Evolutionary conservation across 179 eudicot genomes (phyloP), one percentile per base, ranked within the genome.

Genomic region (Carnegiea gigantea): DNA sequence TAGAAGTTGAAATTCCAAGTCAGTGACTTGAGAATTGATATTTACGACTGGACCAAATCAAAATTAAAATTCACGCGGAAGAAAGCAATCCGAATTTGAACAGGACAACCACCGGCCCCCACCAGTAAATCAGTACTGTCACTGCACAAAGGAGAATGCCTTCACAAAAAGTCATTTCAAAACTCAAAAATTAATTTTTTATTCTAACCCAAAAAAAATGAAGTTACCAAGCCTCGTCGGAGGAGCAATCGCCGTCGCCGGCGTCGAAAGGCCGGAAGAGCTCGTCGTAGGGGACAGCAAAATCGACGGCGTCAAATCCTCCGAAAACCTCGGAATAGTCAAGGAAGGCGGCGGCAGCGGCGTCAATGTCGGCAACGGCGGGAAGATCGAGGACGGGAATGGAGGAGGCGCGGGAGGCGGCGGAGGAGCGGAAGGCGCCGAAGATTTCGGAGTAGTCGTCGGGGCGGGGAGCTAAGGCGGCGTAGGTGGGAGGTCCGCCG

Each of bases 301-400:
- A 89, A 80, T 89, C 91, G 6, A 84, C 76, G 38, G 85, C 87
- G 23, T 80, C 68, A n/a, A 86, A 83, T 15, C 89, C 88, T 1
- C 92, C 90, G 30, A 92, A 94, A 38, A 94, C 91, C 73, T 92
- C 93, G 18, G 90, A 79, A 76, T 92, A 94, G 79, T 91, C 92
- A 48, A 90, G 87, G 9, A 54, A 46, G 21, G 26, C 84, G 1
- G 30, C 30, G 30, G 30, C 85, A 26, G 81, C 84, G 28, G 79
- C 80, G 70, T 83, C 89, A 26, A 77, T 38, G 28, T 81, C 84
- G 8, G 71, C 82, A 36, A 80, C 78, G 18, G 86, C 75, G 10
- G 97, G 97, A 81, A 92, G 95, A 83, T 92, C 91, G 23, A 94
- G 92, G 24, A 93, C 77, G 9, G 98, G 98, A 71, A 93, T 84